Base-by-base conservation (phyloP, 805 yeast species). In the Candida fluviatilis region DNA sequence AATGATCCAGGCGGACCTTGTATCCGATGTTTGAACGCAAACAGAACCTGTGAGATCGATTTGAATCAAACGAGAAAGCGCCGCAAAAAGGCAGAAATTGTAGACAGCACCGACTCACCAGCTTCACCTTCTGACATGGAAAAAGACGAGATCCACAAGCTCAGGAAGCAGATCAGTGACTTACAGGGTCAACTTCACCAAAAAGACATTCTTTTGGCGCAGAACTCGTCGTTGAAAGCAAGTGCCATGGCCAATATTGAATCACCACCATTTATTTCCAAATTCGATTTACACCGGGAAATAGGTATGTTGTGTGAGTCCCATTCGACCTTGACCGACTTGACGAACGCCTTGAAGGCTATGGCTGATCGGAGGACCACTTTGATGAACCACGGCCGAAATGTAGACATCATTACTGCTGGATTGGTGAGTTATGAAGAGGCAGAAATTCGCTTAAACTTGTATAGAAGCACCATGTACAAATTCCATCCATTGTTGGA, bases 1-100 rank as follows among this genome's bases (percentile, higher is more conserved):
- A 51, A 66, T 21, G 75, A 81, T 41, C 80, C 80, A 7, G 57
- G 68, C 2, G 80, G 83, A 3, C 78, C 90, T 0, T 89, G 97
- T 60, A 62, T 74, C 10, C 69, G 96, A 30, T 89, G 97, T 53
- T 45, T 75, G 17, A 84, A 79, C 54, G 69, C 82, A 19, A 71
- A 74, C 29, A 69, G 79, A 45, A 58, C 58, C 24, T 89, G 97
- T 61, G 80, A 78, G 42, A 78, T 83, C 38, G 88, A 85, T 47
- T 52, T 76, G 12, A 71, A 76, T 13, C 84, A 78, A 37, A 64
- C 80, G 7, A 68, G 81, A 31, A 77, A 82, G 48, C 61, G 67
- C 43, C 55, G 67, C 47, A 66, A 58, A 43, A 61, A 57, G 46
- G 52, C 58, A 1, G 62, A 51, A 30, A 50, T 55, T 10, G 18